phyloP scores from a whole-genome alignment of 2,329 filamentous ascomycete species.

The Fusarium sulawesiense region DNA sequence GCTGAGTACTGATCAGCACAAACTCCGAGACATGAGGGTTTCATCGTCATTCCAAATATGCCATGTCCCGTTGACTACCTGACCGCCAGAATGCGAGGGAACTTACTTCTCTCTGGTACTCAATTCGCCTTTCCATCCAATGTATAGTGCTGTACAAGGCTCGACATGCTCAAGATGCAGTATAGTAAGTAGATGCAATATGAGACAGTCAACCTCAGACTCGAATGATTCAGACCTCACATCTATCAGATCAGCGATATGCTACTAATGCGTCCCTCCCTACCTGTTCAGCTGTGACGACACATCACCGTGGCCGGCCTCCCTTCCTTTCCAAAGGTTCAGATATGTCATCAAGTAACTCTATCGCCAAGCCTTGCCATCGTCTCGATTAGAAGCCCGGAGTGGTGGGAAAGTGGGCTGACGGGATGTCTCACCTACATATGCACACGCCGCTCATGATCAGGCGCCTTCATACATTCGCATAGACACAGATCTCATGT shows the following conservation, averaged over 20 bases:
- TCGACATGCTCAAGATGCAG: not conserved
- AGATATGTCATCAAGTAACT: not conserved
- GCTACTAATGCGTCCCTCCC: not conserved
- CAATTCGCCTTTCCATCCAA: not conserved
- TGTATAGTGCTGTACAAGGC: not conserved
- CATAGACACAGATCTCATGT: not conserved
- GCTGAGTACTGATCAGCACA: not conserved
- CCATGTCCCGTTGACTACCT: not conserved
- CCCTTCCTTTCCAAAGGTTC: not conserved
- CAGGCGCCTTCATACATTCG: not conserved
- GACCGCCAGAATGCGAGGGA: constrained; percentile 6
- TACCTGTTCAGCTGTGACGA: not conserved
- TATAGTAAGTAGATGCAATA: not conserved
- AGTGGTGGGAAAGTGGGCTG: not conserved
- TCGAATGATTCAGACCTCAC: not conserved
- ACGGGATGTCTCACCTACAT: constrained; percentile 10
- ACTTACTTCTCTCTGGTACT: not conserved
- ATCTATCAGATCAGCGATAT: not conserved
- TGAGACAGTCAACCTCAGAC: not conserved
- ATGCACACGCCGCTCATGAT: constrained; percentile 1
- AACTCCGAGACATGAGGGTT: constrained; percentile 28
- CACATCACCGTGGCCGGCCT: not conserved
- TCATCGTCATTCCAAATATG: constrained; percentile 27
- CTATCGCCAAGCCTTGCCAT: not conserved
- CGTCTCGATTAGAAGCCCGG: not conserved